Evolutionary conservation across 2,329 filamentous ascomycete species (phyloP).

Genomic region (Chrysoporthe austroafricana): DNA sequence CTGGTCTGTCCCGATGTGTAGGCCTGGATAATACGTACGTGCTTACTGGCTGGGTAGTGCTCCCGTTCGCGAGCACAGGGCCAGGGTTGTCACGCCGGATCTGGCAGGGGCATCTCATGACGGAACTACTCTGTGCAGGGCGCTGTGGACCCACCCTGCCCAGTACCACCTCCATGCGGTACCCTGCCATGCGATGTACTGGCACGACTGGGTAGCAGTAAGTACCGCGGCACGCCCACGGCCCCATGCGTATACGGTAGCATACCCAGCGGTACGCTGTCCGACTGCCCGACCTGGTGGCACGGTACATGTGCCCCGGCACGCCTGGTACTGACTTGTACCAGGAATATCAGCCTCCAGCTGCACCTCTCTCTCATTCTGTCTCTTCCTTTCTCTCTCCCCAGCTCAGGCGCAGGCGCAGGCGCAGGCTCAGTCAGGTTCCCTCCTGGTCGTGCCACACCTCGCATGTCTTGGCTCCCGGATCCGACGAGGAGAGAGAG

Average conservation of each 20-base stretch:
- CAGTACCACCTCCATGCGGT: neutral
- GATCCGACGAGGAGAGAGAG: too few relatives aligned
- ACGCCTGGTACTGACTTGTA: neutral
- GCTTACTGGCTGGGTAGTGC: too few relatives aligned
- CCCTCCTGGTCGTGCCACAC: too few relatives aligned
- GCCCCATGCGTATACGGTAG: neutral
- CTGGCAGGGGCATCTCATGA: too few relatives aligned
- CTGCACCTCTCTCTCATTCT: neutral
- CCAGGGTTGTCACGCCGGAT: too few relatives aligned
- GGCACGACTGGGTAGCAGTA: neutral
- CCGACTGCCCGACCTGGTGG: too few relatives aligned
- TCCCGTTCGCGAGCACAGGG: too few relatives aligned
- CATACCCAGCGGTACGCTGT: neutral
- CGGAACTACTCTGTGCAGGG: neutral
- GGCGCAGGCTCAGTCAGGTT: too few relatives aligned
- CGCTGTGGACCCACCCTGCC: too few relatives aligned
- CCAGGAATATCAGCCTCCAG: conserved; percentile 22
- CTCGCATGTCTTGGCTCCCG: neutral
- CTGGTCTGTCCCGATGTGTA: too few relatives aligned
- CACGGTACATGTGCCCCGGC: neutral
- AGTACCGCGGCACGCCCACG: neutral
- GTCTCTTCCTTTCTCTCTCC: neutral
- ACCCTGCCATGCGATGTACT: neutral
- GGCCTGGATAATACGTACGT: too few relatives aligned
- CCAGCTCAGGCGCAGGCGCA: neutral